Percentiles rank a stretch among this genome's conserved stretches.
Conservation (phyloP, 345 rosid genomes). For the Firmiana major region DNA sequence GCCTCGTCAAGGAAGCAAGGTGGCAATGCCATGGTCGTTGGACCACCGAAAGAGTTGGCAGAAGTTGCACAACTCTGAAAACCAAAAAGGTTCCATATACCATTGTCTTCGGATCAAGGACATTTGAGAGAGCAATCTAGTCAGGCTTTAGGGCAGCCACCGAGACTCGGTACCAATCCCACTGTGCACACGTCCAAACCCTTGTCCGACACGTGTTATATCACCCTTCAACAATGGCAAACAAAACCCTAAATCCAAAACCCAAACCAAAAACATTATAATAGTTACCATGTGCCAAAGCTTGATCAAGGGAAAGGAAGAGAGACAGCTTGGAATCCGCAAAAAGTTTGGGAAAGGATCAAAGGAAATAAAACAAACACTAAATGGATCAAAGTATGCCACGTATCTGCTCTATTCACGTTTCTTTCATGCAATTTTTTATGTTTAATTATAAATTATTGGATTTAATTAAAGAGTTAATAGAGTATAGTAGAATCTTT, state of each 20-base stretch:
- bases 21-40: background rate
- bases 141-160: background rate
- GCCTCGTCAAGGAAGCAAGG: background rate
- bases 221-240: background rate
- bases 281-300: conserved; percentile 54
- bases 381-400: conserved; percentile 23
- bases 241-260: background rate
- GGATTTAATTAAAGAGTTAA: conserved; percentile 27
- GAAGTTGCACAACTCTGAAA: background rate
- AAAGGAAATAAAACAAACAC: background rate
- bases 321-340: conserved; percentile 39
- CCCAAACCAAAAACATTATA: background rate
- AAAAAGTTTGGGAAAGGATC: conserved; percentile 11
- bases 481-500: conserved; percentile 39
- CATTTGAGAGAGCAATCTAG: conserved; percentile 32
- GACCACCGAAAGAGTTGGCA: background rate
- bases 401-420: conserved; percentile 33
- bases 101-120: conserved; percentile 44
- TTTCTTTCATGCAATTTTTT: conserved; percentile 7
- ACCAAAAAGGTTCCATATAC: background rate
- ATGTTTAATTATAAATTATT: conserved; percentile 25
- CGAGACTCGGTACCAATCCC: conserved; percentile 9
- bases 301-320: conserved; percentile 11
- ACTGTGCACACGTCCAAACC: background rate
- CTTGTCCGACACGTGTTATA: conserved; percentile 21